Base-by-base conservation (phyloP, 148 eudicot genomes). In the Spergularia marina region DNA sequence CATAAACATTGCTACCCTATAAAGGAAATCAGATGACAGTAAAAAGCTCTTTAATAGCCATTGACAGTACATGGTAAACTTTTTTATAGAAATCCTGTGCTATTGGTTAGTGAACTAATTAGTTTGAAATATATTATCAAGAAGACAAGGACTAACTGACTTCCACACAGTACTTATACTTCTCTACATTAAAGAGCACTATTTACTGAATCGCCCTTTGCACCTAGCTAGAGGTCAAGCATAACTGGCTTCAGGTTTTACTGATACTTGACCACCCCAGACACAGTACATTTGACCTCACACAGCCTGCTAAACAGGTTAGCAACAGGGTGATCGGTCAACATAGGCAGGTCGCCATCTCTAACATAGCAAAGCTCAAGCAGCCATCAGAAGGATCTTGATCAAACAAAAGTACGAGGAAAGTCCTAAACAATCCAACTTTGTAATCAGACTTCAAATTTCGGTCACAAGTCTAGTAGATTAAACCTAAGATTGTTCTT, bases 381-480 rank as follows among this genome's bases (percentile, higher is more conserved):
- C 60, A 59, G 39, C 59, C 65, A 59, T 6, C 44, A 12, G 4
- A 76, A 69, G 74, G n/a, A 60, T 11, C 68, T 58, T 34, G 61
- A 51, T 15, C 36, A 53, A 47, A 51, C 36, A 60, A 10, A 53
- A 30, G 10, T 47, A 62, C 54, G 12, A 47, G 64, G 40, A 12
- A 53, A 53, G 9, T 73, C 76, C 21, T 5, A n/a, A 36, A 17
- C n/a, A 36, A 58, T 55, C 12, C 17, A 57, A 41, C 18, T 9
- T 36, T 40, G 34, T 56, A 13, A 53, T 21, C 17, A 47, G 40
- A 40, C 2, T 75, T 55, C 52, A 74, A 52, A 17, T 20, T 54
- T 30, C 25, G n/a, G 15, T 56, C 23, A 18, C 52, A 56, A 76
- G 23, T 73, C 17, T 67, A 73, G 13, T 14, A 23, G 41, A 30